phyloP scores from a whole-genome alignment of 2,329 filamentous ascomycete species.

The Cordyceps tenuipes region DNA sequence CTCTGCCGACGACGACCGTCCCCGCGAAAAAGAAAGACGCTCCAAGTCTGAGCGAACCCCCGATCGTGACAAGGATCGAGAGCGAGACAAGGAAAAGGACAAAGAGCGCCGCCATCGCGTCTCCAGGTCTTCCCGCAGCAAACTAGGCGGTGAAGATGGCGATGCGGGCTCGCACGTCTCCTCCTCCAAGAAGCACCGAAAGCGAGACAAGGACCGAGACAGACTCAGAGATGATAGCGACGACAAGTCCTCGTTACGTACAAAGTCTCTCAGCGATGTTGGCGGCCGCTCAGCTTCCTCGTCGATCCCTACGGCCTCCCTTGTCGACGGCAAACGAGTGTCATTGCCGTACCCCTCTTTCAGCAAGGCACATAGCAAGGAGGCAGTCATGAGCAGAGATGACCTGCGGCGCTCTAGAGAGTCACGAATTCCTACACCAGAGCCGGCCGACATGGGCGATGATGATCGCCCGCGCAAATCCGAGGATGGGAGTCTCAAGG shows the following conservation, averaged over 20 bases:
- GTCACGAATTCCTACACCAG: slow-evolving; percentile 53
- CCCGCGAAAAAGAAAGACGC: slow-evolving; percentile 32
- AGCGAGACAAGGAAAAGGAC: slow-evolving; percentile 25
- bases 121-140: slow-evolving; percentile 34
- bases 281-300: slow-evolving; percentile 32
- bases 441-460: slow-evolving; percentile 50
- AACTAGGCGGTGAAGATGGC: slow-evolving; percentile 30
- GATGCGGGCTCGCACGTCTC: slow-evolving; percentile 31
- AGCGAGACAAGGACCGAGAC: slow-evolving; percentile 24
- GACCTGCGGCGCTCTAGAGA: slow-evolving; percentile 31
- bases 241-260: slow-evolving; percentile 11
- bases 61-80: slow-evolving; percentile 25
- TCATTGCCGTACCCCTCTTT: slow-evolving; percentile 70
- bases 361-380: slow-evolving; percentile 87
- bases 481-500: slow-evolving; percentile 32
- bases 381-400: slow-evolving; percentile 61
- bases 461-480: slow-evolving; percentile 37
- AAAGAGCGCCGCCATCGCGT: slow-evolving; percentile 30
- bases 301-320: slow-evolving; percentile 16
- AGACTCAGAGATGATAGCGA: slow-evolving; percentile 15
- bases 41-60: slow-evolving; percentile 31
- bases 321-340: slow-evolving; percentile 34
- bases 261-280: slow-evolving; percentile 38
- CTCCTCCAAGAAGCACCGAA: slow-evolving; percentile 26
- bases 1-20: slow-evolving; percentile 26